phyloP scores from a whole-genome alignment of 169 alveolate genomes.

The Babesia bigemina region DNA sequence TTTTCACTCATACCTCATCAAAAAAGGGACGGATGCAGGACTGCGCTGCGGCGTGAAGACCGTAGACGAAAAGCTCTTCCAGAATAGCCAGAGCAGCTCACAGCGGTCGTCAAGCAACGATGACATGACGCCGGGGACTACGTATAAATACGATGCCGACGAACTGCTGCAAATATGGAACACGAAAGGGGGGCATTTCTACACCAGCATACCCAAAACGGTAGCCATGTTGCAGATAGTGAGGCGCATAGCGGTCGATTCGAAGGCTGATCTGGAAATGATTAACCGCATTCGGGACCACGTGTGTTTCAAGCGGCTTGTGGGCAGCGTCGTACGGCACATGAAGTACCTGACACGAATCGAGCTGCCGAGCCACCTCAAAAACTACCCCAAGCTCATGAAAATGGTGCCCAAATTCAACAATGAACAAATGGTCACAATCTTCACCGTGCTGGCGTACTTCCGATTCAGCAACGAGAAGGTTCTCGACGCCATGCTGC shows the following conservation, averaged over 20 bases:
- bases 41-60: constrained; percentile 8
- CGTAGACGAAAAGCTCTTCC: constrained; percentile 2
- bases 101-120: not conserved
- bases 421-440: constrained; percentile 26
- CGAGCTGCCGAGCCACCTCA: constrained; percentile 26
- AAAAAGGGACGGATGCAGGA: constrained; percentile 23
- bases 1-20: constrained; percentile 14
- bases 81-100: not conserved
- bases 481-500: constrained; percentile 18
- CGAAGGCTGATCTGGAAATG: constrained; percentile 9
- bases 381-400: constrained; percentile 17
- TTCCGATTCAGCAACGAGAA: constrained; percentile 28
- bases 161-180: constrained; percentile 43
- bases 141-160: constrained; percentile 3
- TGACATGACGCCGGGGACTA: not conserved
- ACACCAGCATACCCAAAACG: constrained; percentile 43
- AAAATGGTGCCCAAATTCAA: constrained; percentile 38
- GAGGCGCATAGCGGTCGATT: constrained; percentile 14
- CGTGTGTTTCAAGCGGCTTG: constrained; percentile 25
- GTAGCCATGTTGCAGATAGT: constrained; percentile 47
- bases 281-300: constrained; percentile 18
- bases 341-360: constrained; percentile 31
- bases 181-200: constrained; percentile 42
- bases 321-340: constrained; percentile 34
- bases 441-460: constrained; percentile 29